Base-by-base conservation (phyloP, 1,284 basidiomycete genomes). In the Athelia psychrophila region DNA sequence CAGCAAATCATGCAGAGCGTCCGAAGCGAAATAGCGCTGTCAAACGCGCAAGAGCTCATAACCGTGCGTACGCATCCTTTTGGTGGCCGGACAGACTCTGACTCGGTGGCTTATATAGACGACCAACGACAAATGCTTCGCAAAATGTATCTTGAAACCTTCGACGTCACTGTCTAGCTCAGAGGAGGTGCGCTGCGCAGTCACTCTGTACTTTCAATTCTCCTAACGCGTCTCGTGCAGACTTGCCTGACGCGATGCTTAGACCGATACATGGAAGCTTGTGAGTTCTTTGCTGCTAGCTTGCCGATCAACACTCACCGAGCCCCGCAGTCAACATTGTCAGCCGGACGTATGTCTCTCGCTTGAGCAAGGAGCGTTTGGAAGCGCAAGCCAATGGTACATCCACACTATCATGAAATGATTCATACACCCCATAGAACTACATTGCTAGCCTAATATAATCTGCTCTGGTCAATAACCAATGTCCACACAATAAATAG, bases 241-340 rank as follows among this genome's bases (percentile, higher is more conserved):
- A 84, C 81, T 19, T 93, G 91, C 62, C 73, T 93, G 42, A 71
- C 80, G 12, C 75, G 82, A 52, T 93, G 91, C 64, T 75, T 91
- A 61, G 88, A 91, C 52, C 79, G 90, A 38, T 93, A 91, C 65
- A 77, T 93, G 72, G 89, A 93, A 69, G 87, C 88, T 48, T 93
- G 90, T 92, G 62, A 74, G 89, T 80, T 13, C 25, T 50, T 51
- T 47, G 48, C 16, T 33, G 38, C 44, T 12, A 19, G 16, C 15
- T 48, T 32, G n/a, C 27, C 40, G 36, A 8, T 48, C 23, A 15
- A 16, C 33, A n/a, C 24, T 10, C 45, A 54, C 49, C 52, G 51
- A 48, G 48, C 25, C 25, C 44, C 50, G 22, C 60, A 91, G 89
- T 90, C 72, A 87, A 85, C 64, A 80, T 90, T 49, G 84, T 91